Percentiles rank a stretch among this genome's conserved stretches.
phyloP scores from a whole-genome alignment of 495 filamentous ascomycete species.

The Staphylotrichum longicolle region DNA sequence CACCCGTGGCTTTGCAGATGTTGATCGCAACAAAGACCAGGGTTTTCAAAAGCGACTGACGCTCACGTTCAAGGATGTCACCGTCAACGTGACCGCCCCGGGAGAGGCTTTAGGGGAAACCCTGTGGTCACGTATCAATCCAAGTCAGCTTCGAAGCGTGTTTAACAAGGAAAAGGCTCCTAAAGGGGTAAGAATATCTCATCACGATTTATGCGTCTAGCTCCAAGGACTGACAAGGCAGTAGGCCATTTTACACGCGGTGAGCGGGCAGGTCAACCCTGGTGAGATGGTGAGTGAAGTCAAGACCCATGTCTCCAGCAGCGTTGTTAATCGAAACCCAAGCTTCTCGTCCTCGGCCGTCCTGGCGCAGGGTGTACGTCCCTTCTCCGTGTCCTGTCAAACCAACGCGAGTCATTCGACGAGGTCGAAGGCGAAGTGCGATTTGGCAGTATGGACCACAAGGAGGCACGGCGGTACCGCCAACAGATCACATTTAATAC shows the following conservation, averaged over 20 bases:
- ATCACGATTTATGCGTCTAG: background rate
- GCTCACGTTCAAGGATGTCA: slow-evolving; percentile 11
- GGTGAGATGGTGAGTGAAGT: slow-evolving; percentile 51
- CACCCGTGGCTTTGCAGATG: background rate
- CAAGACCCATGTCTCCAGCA: background rate
- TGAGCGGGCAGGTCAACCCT: slow-evolving; percentile 66
- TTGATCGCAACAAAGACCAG: background rate
- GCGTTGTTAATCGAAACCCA: slow-evolving; percentile 24
- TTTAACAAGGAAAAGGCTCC: background rate
- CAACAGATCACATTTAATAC: slow-evolving; percentile 11
- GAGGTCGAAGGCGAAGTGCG: slow-evolving; percentile 58
- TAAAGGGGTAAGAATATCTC: slow-evolving; percentile 3
- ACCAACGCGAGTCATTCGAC: slow-evolving; percentile 11
- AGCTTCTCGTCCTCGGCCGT: slow-evolving; percentile 75
- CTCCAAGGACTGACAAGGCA: background rate
- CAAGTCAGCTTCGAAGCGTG: background rate
- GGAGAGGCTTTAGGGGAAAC: slow-evolving; percentile 4
- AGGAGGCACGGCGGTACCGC: slow-evolving; percentile 3
- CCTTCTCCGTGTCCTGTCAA: slow-evolving; percentile 45
- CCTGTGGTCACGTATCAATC: slow-evolving; percentile 4
- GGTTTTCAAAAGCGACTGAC: slow-evolving; percentile 3
- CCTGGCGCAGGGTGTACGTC: slow-evolving; percentile 58
- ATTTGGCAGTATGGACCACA: slow-evolving; percentile 26
- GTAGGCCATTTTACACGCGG: slow-evolving; percentile 58
- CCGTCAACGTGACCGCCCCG: slow-evolving; percentile 9